Conservation (phyloP, 169 alveolate genomes). For the Eimeria mitis region DNA sequence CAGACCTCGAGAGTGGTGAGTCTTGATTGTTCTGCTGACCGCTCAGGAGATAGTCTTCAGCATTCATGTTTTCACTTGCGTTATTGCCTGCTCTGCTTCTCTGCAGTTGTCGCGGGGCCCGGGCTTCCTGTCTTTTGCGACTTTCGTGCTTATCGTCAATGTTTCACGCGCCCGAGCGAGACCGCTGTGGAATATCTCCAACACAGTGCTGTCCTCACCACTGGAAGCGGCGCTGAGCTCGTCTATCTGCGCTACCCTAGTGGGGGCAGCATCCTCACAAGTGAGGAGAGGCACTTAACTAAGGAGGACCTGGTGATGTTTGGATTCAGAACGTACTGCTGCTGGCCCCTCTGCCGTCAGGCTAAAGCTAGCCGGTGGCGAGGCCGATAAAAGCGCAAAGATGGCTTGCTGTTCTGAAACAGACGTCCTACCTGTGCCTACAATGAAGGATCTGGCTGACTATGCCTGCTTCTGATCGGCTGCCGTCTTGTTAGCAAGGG, state of each 20-base stretch:
- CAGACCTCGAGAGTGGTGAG: slow-evolving; percentile 48
- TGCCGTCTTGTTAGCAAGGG: not conserved
- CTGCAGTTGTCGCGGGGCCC: slow-evolving; percentile 18
- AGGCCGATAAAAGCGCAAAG: not conserved
- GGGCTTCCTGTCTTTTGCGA: slow-evolving; percentile 44
- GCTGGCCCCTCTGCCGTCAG: not conserved
- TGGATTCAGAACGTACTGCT: not conserved
- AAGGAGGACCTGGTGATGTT: not conserved
- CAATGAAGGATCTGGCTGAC: not conserved
- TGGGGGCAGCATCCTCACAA: slow-evolving; percentile 33
- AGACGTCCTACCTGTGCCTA: not conserved
- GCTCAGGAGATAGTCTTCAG: not conserved
- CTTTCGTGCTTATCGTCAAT: slow-evolving; percentile 33
- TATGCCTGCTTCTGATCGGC: not conserved
- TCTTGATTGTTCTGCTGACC: not conserved
- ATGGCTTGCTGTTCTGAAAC: not conserved
- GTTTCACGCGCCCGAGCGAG: slow-evolving; percentile 21
- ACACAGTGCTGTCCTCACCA: not conserved
- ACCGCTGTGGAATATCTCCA: not conserved
- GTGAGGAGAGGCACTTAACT: not conserved
- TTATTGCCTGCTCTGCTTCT: not conserved
- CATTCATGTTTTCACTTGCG: not conserved
- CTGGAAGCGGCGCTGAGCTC: slow-evolving; percentile 13
- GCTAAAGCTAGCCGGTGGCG: not conserved
- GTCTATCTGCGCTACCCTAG: slow-evolving; percentile 40